Evolutionary conservation across 2,329 filamentous ascomycete genomes (phyloP).

Genomic region (Stagonosporopsis vannaccii): DNA sequence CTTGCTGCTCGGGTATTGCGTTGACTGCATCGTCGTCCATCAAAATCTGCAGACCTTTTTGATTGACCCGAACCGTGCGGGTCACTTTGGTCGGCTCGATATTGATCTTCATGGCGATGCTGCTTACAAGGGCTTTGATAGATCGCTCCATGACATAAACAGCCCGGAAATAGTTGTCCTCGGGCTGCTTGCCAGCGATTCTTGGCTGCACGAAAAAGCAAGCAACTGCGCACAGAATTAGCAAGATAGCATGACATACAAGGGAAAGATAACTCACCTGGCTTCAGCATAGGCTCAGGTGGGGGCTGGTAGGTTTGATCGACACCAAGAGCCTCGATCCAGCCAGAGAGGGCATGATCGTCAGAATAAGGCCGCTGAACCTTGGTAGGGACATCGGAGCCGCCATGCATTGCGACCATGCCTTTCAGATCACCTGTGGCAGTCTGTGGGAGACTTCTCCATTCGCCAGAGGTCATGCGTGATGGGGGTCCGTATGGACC

Average conservation of each 20-base stretch:
- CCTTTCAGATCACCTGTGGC: constrained; percentile 59
- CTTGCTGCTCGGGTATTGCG: constrained; percentile 87
- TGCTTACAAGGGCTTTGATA: constrained; percentile 73
- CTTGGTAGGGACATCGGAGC: constrained; percentile 63
- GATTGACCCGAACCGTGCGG: constrained; percentile 74
- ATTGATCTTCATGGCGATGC: constrained; percentile 80
- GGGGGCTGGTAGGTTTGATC: constrained; percentile 85
- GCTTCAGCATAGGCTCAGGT: constrained; percentile 72
- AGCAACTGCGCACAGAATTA: constrained; percentile 66
- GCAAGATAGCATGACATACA: constrained; percentile 21
- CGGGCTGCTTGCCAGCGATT: constrained; percentile 56
- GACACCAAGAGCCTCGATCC: constrained; percentile 92
- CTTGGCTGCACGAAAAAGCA: constrained; percentile 82
- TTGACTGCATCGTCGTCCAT: constrained; percentile 89
- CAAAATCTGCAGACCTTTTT: constrained; percentile 79
- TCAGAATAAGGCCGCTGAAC: constrained; percentile 65
- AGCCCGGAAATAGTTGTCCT: constrained; percentile 78
- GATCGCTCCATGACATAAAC: constrained; percentile 84
- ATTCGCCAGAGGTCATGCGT: constrained; percentile 59
- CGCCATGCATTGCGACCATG: constrained; percentile 51
- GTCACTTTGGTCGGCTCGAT: constrained; percentile 76
- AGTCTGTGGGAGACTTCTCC: constrained; percentile 66
- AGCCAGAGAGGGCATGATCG: constrained; percentile 73
- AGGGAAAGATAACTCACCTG: constrained; percentile 53
- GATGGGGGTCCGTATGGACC: constrained; percentile 54